Conservation (phyloP, 2,329 filamentous ascomycete genomes). For the Alternaria panax region DNA sequence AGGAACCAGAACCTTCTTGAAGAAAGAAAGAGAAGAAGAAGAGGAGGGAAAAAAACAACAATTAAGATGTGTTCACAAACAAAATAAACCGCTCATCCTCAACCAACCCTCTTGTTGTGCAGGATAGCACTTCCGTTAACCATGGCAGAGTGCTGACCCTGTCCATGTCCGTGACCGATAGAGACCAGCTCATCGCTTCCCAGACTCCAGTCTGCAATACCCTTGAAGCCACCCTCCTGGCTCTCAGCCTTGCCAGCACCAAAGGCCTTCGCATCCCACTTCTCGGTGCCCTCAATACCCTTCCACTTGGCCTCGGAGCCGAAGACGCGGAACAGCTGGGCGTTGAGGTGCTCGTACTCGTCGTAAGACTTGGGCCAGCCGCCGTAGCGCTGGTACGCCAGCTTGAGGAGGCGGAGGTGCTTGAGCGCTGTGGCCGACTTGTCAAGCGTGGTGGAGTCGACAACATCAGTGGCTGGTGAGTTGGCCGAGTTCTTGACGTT, state of each 20-base stretch:
- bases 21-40: no score
- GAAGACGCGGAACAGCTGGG: constrained; percentile 54
- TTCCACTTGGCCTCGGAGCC: constrained; percentile 47
- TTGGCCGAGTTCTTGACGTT: constrained; percentile 30
- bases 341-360: constrained; percentile 59
- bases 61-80: not conserved
- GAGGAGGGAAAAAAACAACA: no score
- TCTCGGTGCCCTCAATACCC: constrained; percentile 56
- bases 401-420: constrained; percentile 49
- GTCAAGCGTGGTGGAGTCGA: constrained; percentile 27
- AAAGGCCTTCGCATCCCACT: constrained; percentile 57
- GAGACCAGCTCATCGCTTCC: constrained; percentile 24
- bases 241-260: constrained; percentile 57
- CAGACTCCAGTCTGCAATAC: constrained; percentile 44
- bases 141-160: constrained; percentile 1
- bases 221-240: constrained; percentile 45
- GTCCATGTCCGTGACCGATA: not conserved
- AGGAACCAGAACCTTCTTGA: not conserved
- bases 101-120: not conserved
- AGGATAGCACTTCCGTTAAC: not conserved
- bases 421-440: constrained; percentile 36
- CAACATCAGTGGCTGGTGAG: not conserved
- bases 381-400: constrained; percentile 54
- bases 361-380: constrained; percentile 57
- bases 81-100: not conserved